Base-by-base conservation (phyloP, 345 rosid species). In the Clausena lansium region DNA sequence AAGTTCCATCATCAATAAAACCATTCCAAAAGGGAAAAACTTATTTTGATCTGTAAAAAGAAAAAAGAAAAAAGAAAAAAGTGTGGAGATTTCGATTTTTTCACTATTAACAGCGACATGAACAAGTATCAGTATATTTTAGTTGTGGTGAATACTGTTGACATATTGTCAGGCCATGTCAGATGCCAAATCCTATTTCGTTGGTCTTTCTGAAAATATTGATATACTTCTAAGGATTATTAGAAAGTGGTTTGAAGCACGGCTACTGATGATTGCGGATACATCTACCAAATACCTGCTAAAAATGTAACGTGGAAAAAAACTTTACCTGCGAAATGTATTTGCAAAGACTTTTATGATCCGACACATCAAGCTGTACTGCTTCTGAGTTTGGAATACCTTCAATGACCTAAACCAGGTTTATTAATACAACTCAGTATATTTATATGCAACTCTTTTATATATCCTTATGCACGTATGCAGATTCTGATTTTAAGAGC, bases 331-430 rank as follows among this genome's bases (percentile, higher is more conserved):
- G 85, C 32, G 97, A 90, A 76, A 95, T 87, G 78, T 83, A 86
- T 76, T 88, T 82, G 74, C 82, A 80, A 36, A 93, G 97, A 78
- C 88, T 88, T 81, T 83, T 89, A 80, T 84, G 82, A 78, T 95
- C 97, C 61, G 73, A 81, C 71, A 95, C 91, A 80, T 95, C 98
- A 61, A 95, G 82, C 85, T 92, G 89, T 76, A 88, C 80, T 25
- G 99, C 98, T 11, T 81, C 85, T 55, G 92, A 89, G 60, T 95
- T 91, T 24, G 94, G 81, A 73, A 89, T 93, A 57, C 96, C 99
- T 83, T 92, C 90, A 78, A 88, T 75, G 33, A 88, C 87, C 99
- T 95, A 85, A 39, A 69, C 61, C 63, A 84, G 39, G 39, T 52
- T 52, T 74, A 66, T 77, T 52, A 68, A 54, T 69, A 61, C 54